phyloP scores from a whole-genome alignment of 2,329 filamentous ascomycete species.

The Alternaria metachromatica region DNA sequence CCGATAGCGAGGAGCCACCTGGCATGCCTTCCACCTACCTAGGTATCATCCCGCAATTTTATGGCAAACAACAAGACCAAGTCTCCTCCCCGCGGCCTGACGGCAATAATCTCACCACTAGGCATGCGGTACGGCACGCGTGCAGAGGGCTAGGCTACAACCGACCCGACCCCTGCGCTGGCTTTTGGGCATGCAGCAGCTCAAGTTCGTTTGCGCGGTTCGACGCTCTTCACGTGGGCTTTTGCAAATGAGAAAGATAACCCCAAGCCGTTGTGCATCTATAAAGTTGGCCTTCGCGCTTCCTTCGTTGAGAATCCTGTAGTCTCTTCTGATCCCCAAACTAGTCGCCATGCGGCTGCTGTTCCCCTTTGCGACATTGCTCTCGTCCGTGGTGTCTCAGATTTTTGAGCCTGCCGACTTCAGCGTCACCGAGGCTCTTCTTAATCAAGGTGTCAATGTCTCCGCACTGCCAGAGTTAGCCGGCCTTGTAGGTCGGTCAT shows the following conservation, averaged over 20 bases:
- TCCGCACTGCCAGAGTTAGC: slow-evolving; percentile 13
- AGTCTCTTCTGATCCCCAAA: background rate
- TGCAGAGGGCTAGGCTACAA: too few relatives aligned
- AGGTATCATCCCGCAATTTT: too few relatives aligned
- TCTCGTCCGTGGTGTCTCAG: background rate
- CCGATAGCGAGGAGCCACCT: background rate
- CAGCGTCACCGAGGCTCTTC: slow-evolving; percentile 20
- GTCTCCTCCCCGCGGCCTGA: too few relatives aligned
- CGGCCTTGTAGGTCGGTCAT: background rate
- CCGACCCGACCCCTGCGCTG: too few relatives aligned
- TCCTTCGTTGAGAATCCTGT: too few relatives aligned
- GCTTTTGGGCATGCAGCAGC: background rate
- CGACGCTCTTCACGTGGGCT: background rate
- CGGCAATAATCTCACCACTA: too few relatives aligned
- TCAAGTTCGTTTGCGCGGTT: background rate
- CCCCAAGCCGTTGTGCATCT: background rate
- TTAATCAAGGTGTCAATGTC: slow-evolving; percentile 17
- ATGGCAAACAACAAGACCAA: too few relatives aligned
- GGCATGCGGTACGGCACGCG: too few relatives aligned
- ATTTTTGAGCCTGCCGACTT: slow-evolving; percentile 13
- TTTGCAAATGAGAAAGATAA: background rate
- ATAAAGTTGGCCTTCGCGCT: background rate
- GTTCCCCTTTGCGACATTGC: background rate
- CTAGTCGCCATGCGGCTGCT: background rate
- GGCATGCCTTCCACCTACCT: background rate